Evolutionary conservation across 2,329 filamentous ascomycete species (phyloP).

Genomic region (Fusarium pininemorale): DNA sequence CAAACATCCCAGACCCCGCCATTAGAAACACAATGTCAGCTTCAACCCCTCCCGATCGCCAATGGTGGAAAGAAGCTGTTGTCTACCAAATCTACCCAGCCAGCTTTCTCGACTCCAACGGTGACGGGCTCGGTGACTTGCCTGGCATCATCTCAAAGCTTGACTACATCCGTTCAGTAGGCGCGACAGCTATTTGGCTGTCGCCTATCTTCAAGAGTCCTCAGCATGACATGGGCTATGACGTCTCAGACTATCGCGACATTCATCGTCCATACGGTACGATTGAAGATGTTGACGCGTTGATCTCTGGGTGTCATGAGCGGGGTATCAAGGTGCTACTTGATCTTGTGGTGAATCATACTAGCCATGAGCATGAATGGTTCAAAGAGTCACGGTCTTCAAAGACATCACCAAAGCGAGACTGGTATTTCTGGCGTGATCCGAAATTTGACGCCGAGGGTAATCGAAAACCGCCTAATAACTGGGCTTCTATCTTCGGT

Average conservation of each 20-base stretch:
- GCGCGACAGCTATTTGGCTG: slow-evolving; percentile 35
- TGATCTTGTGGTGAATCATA: slow-evolving; percentile 47
- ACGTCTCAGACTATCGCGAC: slow-evolving; percentile 66
- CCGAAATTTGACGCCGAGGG: slow-evolving; percentile 51
- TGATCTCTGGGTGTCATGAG: slow-evolving; percentile 67
- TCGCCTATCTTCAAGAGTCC: slow-evolving; percentile 51
- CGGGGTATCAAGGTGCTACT: slow-evolving; percentile 36
- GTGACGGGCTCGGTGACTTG: slow-evolving; percentile 37
- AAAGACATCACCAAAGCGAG: slow-evolving; percentile 58
- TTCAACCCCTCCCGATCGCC: not conserved
- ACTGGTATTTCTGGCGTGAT: slow-evolving; percentile 66
- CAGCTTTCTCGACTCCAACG: slow-evolving; percentile 37
- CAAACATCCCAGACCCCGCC: not conserved
- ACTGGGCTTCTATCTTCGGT: slow-evolving; percentile 54
- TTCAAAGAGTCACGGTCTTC: slow-evolving; percentile 64
- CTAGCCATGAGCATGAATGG: slow-evolving; percentile 58
- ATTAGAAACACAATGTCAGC: not conserved
- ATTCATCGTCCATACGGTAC: slow-evolving; percentile 65
- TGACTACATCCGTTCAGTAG: slow-evolving; percentile 40
- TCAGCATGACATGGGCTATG: slow-evolving; percentile 72
- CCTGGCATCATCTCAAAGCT: slow-evolving; percentile 40
- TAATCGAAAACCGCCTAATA: slow-evolving; percentile 52
- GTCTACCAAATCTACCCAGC: slow-evolving; percentile 51
- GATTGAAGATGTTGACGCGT: slow-evolving; percentile 68
- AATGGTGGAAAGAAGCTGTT: slow-evolving; percentile 37